Base-by-base conservation (phyloP, 2,329 filamentous ascomycete species). In the Fusarium robinianum region DNA sequence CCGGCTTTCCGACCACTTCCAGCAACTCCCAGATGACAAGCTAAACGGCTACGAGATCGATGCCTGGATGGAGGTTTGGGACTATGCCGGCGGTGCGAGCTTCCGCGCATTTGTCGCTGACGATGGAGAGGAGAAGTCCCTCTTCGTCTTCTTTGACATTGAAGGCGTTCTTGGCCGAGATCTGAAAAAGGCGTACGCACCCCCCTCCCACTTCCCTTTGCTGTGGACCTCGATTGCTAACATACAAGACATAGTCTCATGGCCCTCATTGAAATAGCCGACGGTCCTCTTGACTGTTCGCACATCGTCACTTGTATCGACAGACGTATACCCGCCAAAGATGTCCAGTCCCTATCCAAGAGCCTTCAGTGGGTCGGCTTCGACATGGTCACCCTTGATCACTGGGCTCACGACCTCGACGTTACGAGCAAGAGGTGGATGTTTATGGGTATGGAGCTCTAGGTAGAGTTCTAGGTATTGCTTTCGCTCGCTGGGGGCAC, bases 361-460 rank as follows among this genome's bases (percentile, higher is more conserved):
- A 91, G 90, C 62, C 79, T 96, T 37, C 88, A 90, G 66, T 96
- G 91, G 91, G 91, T 95, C 54, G 91, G 91, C 41, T 96, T 96
- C 64, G 87, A 88, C 64, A 79, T 92, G 56, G 84, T 83, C 35
- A 92, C 88, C 16, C 76, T 96, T 29, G 85, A 90, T 57, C 79
- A 82, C 58, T 96, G 90, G 85, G 79, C 81, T 11, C 72, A 76
- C 31, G 75, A 76, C 25, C 66, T 78, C 41, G 81, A 87, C 52
- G 78, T 85, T 39, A 83, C 87, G 36, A 95, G 90, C 71, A 73
- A 83, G 38, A 77, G 77, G 61, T 96, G 91, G 91, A 69, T 96
- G 46, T 90, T 95, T 66, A 82, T 96, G 76, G 84, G 84, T 52
- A 94, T 95, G 83, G 90, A 96, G 67, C 74, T 92, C 46, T 95